Base-by-base conservation (phyloP, 345 rosid species). In the Salix viminalis region DNA sequence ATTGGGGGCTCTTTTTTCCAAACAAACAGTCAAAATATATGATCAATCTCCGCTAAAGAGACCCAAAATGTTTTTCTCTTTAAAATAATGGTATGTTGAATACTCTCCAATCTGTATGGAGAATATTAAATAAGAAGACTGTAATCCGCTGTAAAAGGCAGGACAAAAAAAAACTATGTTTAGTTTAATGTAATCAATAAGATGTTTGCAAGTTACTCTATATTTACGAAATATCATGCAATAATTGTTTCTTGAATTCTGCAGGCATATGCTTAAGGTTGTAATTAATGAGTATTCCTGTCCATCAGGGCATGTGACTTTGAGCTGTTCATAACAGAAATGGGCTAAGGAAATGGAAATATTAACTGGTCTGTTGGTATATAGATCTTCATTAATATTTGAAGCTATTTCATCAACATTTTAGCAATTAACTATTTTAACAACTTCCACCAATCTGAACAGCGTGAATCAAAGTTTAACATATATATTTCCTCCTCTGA, bases 1-100 rank as follows among this genome's bases (percentile, higher is more conserved):
- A 68, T 18, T 91, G 81, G 79, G 92, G 97, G 68, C 69, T 90
- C 21, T 91, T 89, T 80, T 44, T 7, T 10, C 92, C 92, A 0
- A 79, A 87, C 42, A 83, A 75, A 69, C 83, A 82, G 73, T 82
- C 87, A 13, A 91, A 88, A 78, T 91, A 91, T 61, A 68, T 41
- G 1, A 78, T 86, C 73, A 79, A 84, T 76, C 84, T 88, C 79
- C 82, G 78, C 77, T 88, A 69, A 64, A 15, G 12, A 77, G 52
- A 39, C 69, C 58, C 52, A 79, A 64, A 56, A 65, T 32, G 72
- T 80, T 75, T 75, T 75, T 78, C 71, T 65, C 70, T 36, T 69
- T 18, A 67, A 87, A 71, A 42, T n/a, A 74, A 32, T 81, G 82
- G 66, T 54, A 1, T 36, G 37, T 36, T 0, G 37, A 36, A 36